Evolutionary conservation across 495 filamentous ascomycete species (phyloP).

Genomic region (Neurospora tetrasperma): DNA sequence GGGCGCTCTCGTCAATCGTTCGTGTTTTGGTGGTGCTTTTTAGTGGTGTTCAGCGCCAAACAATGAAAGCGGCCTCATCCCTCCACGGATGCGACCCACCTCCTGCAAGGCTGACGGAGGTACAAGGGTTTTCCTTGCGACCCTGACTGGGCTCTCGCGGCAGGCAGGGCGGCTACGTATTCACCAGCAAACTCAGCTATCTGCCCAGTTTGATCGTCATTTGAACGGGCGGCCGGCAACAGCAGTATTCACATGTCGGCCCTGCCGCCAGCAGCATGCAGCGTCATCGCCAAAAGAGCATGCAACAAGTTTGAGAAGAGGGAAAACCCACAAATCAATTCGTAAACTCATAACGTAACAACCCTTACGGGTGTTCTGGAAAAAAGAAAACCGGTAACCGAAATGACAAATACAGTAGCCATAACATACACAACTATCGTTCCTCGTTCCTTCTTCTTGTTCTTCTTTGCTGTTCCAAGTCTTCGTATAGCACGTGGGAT

Average conservation of each 20-base stretch:
- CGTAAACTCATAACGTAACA: neutral
- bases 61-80: neutral
- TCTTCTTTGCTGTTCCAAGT: neutral
- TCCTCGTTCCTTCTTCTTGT: neutral
- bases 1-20: neutral
- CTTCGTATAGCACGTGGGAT: neutral
- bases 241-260: neutral
- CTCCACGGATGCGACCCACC: neutral
- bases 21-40: neutral
- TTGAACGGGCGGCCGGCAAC: neutral
- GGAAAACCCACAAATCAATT: neutral
- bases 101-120: neutral
- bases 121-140: neutral
- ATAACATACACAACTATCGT: conserved; percentile 1
- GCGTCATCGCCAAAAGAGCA: neutral
- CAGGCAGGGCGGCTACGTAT: neutral
- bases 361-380: neutral
- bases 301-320: neutral
- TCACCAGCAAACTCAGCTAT: neutral
- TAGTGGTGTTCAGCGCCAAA: neutral
- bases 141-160: neutral
- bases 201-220: neutral
- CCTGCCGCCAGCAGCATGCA: neutral
- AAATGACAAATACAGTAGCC: neutral
- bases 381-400: neutral